phyloP scores from a whole-genome alignment of 495 filamentous ascomycete genomes.

The Podospora pseudocomata region DNA sequence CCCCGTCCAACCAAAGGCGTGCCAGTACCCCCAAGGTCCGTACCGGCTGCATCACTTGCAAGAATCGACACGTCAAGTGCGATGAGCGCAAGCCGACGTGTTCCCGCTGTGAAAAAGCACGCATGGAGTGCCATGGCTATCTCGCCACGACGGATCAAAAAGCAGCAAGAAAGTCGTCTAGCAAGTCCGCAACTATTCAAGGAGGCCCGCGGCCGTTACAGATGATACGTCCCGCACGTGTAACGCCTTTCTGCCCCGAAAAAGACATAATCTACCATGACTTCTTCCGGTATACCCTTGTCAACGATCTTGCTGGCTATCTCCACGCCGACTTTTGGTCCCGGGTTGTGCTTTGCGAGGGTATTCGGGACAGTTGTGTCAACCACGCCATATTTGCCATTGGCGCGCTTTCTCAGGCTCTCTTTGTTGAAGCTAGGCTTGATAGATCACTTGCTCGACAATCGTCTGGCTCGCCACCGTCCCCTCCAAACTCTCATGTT shows the following conservation, averaged over 20 bases:
- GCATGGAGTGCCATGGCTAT: constrained; percentile 55
- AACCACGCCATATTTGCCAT: constrained; percentile 20
- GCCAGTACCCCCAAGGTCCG: constrained; percentile 31
- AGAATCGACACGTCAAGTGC: constrained; percentile 50
- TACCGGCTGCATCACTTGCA: constrained; percentile 35
- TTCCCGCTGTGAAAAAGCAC: constrained; percentile 49
- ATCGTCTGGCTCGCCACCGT: not conserved
- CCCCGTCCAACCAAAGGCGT: constrained; percentile 5
- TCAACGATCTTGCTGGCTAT: constrained; percentile 17
- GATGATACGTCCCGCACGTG: constrained; percentile 1
- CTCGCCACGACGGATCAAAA: constrained; percentile 18
- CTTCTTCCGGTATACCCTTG: constrained; percentile 14
- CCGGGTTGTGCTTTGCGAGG: constrained; percentile 20
- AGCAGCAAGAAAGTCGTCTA: not conserved
- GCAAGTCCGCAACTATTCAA: not conserved
- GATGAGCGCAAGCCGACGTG: constrained; percentile 57
- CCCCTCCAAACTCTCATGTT: not conserved
- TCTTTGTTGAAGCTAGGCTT: constrained; percentile 6
- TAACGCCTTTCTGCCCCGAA: not conserved
- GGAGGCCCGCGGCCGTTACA: not conserved
- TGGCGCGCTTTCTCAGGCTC: constrained; percentile 15
- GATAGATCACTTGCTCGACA: not conserved
- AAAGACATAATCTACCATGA: constrained; percentile 20
- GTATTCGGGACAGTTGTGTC: constrained; percentile 17
- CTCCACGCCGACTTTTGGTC: constrained; percentile 21